A percentile compares a stretch with the other conserved stretches of the same genome.
Evolutionary conservation across 2,329 filamentous ascomycete species (phyloP).

Genomic region (Leptodontidium sp.): DNA sequence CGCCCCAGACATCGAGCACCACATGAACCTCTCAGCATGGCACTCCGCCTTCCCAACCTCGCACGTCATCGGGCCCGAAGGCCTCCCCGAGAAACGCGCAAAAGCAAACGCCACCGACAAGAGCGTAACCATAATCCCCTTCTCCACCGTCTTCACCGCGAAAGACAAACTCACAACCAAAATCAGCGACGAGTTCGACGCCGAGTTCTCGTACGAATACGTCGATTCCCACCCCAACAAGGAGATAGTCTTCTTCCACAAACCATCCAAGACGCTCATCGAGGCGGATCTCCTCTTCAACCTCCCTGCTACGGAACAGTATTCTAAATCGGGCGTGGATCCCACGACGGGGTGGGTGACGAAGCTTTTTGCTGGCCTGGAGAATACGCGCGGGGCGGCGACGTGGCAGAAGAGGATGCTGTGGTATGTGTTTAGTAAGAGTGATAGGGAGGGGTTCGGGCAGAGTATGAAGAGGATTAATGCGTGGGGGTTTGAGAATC

Average conservation of each 20-base stretch:
- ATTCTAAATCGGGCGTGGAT: slow-evolving; percentile 63
- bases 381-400: slow-evolving; percentile 68
- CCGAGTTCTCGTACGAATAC: slow-evolving; percentile 87
- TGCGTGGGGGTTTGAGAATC: slow-evolving; percentile 82
- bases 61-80: slow-evolving; percentile 82
- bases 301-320: slow-evolving; percentile 87
- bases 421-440: slow-evolving; percentile 74
- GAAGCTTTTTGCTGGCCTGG: slow-evolving; percentile 62
- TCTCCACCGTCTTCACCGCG: slow-evolving; percentile 72
- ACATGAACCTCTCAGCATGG: slow-evolving; percentile 92
- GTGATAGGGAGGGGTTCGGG: slow-evolving; percentile 73
- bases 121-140: slow-evolving; percentile 52
- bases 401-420: slow-evolving; percentile 80
- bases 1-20: slow-evolving; percentile 90
- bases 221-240: slow-evolving; percentile 82
- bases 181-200: slow-evolving; percentile 81
- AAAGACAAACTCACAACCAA: slow-evolving; percentile 58
- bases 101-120: slow-evolving; percentile 63
- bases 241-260: slow-evolving; percentile 88
- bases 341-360: slow-evolving; percentile 66
- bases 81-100: slow-evolving; percentile 82
- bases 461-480: slow-evolving; percentile 74
- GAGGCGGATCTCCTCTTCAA: slow-evolving; percentile 94
- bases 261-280: slow-evolving; percentile 80
- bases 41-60: slow-evolving; percentile 79